Base-by-base conservation (phyloP, 306 rosid species). In the Luffa aegyptiaca region DNA sequence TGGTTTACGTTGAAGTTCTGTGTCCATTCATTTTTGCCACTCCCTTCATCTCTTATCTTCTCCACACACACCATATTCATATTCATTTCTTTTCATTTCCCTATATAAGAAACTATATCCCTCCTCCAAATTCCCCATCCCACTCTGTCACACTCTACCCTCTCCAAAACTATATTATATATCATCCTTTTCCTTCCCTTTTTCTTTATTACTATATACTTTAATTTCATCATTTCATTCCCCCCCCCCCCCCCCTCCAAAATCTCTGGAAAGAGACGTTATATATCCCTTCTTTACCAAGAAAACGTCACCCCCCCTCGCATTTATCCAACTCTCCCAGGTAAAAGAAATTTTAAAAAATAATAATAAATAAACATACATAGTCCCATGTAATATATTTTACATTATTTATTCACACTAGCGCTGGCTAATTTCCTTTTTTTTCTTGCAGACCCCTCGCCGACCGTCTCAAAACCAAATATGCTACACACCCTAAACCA, bases 1-100 rank as follows among this genome's bases (percentile, higher is more conserved):
- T 35, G 3, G 51, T 66, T 66, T 66, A 41, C 48, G 51, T 66
- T 66, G 48, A 66, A 66, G 8, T 41, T 66, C 33, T 41, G 14
- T 66, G 74, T 39, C 74, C 74, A 66, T 66, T 66, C 74, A 66
- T 66, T 66, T 66, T n/a, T n/a, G n/a, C n/a, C n/a, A n/a, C 31
- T 2, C 26, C 1, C 3, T 3, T 0, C 26, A 0, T 18, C n/a
- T 6, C 51, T 8, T 66, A 66, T 66, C 74, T 66, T 56, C 63
- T 66, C 46, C 41, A n/a, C 10, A 33, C 33, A 20, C 52, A 21
- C 33, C 36, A 26, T 10, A 26, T 10, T 14, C 69, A 51, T 1
- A 51, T 51, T 10, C 66, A 58, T 58, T 1, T 20, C 37, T 61
- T 11, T 61, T 1, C 41, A 61, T 64, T 64, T 64, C 14, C 51